Percentiles rank a stretch among this genome's conserved stretches.
These are phyloP conservation scores for Fraxinus pennsylvanica DNA, from an alignment of 257 asterid genomes.

Conservation along the genomic window DNA sequence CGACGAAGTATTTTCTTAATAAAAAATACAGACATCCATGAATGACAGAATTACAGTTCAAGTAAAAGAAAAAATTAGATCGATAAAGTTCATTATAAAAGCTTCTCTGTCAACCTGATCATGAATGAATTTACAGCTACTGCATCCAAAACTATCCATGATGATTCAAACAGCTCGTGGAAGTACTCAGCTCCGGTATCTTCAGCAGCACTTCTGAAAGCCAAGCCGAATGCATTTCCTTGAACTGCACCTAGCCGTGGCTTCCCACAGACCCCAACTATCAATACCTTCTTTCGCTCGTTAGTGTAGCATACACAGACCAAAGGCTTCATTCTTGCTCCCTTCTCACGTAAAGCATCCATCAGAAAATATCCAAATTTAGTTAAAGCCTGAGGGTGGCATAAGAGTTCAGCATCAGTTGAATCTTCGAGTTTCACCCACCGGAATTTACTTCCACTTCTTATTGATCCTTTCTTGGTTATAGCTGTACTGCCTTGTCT, in stretches of 20 bases:
- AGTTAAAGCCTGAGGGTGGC: slow-evolving; percentile 92
- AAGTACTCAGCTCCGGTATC: slow-evolving; percentile 90
- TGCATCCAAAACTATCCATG: slow-evolving; percentile 93
- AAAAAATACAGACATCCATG: slow-evolving; percentile 30
- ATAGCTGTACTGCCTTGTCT: slow-evolving; percentile 97
- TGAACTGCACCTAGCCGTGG: slow-evolving; percentile 92
- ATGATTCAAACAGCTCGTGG: slow-evolving; percentile 95
- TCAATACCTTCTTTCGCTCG: slow-evolving; percentile 62
- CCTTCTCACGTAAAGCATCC: slow-evolving; percentile 97
- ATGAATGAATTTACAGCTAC: slow-evolving; percentile 83
- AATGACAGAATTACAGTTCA: slow-evolving; percentile 35
- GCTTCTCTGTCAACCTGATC: slow-evolving; percentile 91
- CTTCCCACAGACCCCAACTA: slow-evolving; percentile 93
- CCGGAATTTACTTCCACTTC: slow-evolving; percentile 94
- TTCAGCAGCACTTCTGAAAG: slow-evolving; percentile 89
- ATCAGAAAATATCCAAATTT: slow-evolving; percentile 82
- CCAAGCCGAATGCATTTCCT: slow-evolving; percentile 91
- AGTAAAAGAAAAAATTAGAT: slow-evolving; percentile 21
- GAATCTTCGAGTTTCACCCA: slow-evolving; percentile 97
- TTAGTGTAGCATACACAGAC: slow-evolving; percentile 78
- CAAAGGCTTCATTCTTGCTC: slow-evolving; percentile 96
- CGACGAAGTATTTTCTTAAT: slow-evolving; percentile 19
- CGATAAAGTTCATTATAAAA: slow-evolving; percentile 42
- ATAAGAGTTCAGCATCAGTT: slow-evolving; percentile 70
- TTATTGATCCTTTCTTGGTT: slow-evolving; percentile 87